Conservation (phyloP, 1,139 yeast species). For the Debaryomyces fabryi region DNA sequence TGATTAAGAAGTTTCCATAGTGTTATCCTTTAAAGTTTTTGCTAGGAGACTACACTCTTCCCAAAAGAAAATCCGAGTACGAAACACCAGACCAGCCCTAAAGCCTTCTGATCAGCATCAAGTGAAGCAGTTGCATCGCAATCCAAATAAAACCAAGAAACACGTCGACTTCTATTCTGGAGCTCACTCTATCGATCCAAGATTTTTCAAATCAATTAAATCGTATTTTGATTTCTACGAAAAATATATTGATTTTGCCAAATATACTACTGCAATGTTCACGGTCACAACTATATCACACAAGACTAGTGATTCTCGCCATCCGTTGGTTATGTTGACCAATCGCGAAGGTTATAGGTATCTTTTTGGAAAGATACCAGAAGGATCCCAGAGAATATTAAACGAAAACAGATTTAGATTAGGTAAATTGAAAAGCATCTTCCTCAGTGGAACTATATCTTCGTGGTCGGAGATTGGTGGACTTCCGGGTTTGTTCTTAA, state of each 20-base stretch:
- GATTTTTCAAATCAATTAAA: slow-evolving; percentile 10
- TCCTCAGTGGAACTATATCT: slow-evolving; percentile 69
- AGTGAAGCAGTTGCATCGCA: neutral
- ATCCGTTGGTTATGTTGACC: slow-evolving; percentile 60
- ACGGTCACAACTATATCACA: slow-evolving; percentile 51
- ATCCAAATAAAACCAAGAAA: neutral
- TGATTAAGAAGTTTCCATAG: slow-evolving; percentile 11
- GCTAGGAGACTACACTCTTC: slow-evolving; percentile 12
- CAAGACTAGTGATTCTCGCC: slow-evolving; percentile 60
- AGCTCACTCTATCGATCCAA: slow-evolving; percentile 18
- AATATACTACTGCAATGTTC: slow-evolving; percentile 32
- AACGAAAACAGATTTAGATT: slow-evolving; percentile 57
- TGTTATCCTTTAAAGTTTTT: slow-evolving; percentile 8
- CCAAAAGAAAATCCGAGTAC: slow-evolving; percentile 6
- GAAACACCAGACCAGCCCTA: slow-evolving; percentile 1
- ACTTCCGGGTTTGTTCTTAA: slow-evolving; percentile 82
- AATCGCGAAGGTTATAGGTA: slow-evolving; percentile 59
- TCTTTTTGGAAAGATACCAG: slow-evolving; percentile 79
- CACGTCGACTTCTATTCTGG: slow-evolving; percentile 14
- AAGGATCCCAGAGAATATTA: slow-evolving; percentile 79
- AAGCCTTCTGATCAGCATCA: neutral
- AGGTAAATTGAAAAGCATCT: slow-evolving; percentile 62
- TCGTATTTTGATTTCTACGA: slow-evolving; percentile 13
- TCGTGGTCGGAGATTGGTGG: slow-evolving; percentile 83
- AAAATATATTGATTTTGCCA: slow-evolving; percentile 18